These are phyloP conservation scores for Phlebiopsis gigantea DNA, from an alignment of 768 basidiomycete genomes.

Conservation along the genomic window DNA sequence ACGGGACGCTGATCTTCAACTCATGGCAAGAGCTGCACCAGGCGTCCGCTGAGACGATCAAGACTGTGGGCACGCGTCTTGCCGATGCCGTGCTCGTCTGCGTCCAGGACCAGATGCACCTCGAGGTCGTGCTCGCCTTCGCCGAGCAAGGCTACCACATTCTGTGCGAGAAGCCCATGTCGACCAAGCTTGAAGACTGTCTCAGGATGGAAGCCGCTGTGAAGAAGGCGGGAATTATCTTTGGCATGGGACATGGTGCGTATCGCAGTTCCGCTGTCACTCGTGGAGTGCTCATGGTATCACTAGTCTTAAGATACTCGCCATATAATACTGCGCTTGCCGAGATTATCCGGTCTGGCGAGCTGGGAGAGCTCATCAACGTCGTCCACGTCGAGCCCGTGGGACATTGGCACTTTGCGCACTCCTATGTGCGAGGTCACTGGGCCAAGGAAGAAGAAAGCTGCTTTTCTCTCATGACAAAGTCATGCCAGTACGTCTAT, in stretches of 20 bases:
- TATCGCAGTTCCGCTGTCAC: background rate
- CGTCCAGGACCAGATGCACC: constrained; percentile 78
- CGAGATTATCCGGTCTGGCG: constrained; percentile 62
- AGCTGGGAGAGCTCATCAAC: constrained; percentile 75
- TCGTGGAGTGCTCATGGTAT: background rate
- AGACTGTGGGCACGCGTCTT: constrained; percentile 59
- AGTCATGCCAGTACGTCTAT: constrained; percentile 76
- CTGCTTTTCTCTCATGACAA: constrained; percentile 83
- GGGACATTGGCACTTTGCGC: constrained; percentile 85
- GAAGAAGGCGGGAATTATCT: constrained; percentile 64
- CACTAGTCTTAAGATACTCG: constrained; percentile 78
- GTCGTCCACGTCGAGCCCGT: constrained; percentile 82
- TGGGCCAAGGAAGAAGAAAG: constrained; percentile 68
- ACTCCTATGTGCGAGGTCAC: constrained; percentile 82
- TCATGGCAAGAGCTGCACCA: constrained; percentile 67
- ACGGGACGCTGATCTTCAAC: constrained; percentile 63
- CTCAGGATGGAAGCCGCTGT: constrained; percentile 70
- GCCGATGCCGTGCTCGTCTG: constrained; percentile 80
- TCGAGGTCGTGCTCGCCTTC: constrained; percentile 69
- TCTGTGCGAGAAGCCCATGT: constrained; percentile 92
- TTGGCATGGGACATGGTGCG: constrained; percentile 84
- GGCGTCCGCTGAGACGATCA: constrained; percentile 63
- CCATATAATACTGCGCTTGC: constrained; percentile 73
- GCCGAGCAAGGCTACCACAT: constrained; percentile 82
- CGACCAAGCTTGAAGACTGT: constrained; percentile 67